Percentiles rank a stretch among this genome's conserved stretches.
Evolutionary conservation across 2,329 filamentous ascomycete genomes (phyloP).

Genomic region (Ceratocystis alfenasii): DNA sequence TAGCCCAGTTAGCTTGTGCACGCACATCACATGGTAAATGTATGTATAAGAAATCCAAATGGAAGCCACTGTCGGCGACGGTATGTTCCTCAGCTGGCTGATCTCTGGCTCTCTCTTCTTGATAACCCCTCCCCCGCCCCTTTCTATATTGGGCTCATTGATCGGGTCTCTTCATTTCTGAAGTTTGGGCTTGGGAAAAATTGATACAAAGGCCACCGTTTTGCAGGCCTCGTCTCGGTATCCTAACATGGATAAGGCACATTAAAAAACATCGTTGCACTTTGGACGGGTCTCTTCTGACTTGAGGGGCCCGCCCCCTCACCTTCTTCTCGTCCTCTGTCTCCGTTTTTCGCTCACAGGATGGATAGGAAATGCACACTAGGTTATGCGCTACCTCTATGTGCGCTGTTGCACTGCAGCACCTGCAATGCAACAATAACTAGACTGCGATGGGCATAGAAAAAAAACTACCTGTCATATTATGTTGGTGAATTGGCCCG

Average conservation of each 20-base stretch:
- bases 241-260: background rate
- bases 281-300: background rate
- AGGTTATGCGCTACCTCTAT: constrained; percentile 1
- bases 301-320: background rate
- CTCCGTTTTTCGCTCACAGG: background rate
- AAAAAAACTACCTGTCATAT: background rate
- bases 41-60: too few relatives aligned
- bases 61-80: background rate
- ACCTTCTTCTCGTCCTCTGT: background rate
- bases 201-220: background rate
- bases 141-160: background rate
- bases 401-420: background rate
- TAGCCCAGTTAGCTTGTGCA: background rate
- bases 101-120: background rate
- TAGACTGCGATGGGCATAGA: background rate
- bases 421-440: background rate
- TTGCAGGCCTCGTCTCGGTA: background rate
- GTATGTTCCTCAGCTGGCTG: background rate
- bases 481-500: background rate
- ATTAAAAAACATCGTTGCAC: background rate
- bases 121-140: background rate
- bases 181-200: background rate
- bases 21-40: too few relatives aligned
- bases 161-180: background rate
- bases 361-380: background rate